phyloP scores from a whole-genome alignment of 208 protist genomes.

The Leishmania tarentolae region DNA sequence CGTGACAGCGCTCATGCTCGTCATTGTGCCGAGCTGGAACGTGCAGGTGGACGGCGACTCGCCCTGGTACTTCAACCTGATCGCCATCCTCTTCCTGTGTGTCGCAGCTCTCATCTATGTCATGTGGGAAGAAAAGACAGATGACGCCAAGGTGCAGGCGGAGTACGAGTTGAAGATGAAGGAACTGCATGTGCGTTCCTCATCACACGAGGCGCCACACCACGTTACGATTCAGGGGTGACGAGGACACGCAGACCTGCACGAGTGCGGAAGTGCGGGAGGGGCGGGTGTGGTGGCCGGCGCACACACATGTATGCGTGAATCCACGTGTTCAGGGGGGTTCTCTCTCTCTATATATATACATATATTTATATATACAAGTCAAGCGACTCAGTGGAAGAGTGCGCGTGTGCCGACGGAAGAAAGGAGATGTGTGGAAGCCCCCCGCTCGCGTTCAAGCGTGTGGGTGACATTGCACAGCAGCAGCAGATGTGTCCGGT shows the following conservation, averaged over 20 bases:
- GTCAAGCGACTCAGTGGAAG: background rate
- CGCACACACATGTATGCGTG: background rate
- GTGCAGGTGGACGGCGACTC: conserved; percentile 51
- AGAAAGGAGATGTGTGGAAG: conserved; percentile 1
- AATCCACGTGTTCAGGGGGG: background rate
- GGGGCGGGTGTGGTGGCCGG: background rate
- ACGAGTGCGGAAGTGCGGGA: background rate
- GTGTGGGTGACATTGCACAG: background rate
- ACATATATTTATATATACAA: background rate
- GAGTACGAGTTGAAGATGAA: conserved; percentile 69
- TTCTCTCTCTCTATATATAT: background rate
- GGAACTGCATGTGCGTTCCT: conserved; percentile 37
- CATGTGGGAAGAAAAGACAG: conserved; percentile 79
- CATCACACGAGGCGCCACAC: conserved; percentile 27
- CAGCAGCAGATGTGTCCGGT: background rate
- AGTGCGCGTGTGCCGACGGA: background rate
- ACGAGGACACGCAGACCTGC: background rate
- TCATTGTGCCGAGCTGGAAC: conserved; percentile 76
- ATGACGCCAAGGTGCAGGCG: conserved; percentile 62
- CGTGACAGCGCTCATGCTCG: conserved; percentile 71
- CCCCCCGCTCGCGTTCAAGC: background rate
- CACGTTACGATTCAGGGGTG: conserved; percentile 15
- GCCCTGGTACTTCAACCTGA: conserved; percentile 70
- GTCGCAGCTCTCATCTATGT: conserved; percentile 70
- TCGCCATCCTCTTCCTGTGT: conserved; percentile 66